These are phyloP conservation scores for Fusarium sp. DNA, from an alignment of 2,329 filamentous ascomycete genomes.

Conservation along the genomic window DNA sequence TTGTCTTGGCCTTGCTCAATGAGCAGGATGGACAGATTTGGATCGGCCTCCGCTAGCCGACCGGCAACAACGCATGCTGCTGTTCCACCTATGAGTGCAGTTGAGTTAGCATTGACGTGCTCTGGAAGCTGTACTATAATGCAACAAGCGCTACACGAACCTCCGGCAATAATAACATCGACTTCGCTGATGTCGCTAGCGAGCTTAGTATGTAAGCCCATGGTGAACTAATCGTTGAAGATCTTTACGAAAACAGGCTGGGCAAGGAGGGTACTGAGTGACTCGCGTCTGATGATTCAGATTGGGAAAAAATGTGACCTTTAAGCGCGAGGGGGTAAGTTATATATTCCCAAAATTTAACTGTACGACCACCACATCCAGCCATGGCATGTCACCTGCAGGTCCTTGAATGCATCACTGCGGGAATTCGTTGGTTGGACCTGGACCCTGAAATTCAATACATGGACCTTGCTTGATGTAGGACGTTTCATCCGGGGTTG, in stretches of 20 bases:
- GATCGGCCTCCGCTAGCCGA: conserved; percentile 48
- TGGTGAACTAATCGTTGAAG: conserved; percentile 8
- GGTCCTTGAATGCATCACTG: not conserved
- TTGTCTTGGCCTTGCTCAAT: conserved; percentile 51
- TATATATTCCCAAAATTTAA: conserved; percentile 19
- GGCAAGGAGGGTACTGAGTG: not conserved
- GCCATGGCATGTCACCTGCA: conserved; percentile 4
- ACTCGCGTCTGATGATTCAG: not conserved
- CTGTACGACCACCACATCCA: not conserved
- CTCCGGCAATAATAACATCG: conserved; percentile 42
- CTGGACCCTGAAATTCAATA: not conserved
- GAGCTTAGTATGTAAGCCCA: conserved; percentile 40
- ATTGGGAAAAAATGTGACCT: not conserved
- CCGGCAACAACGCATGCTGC: conserved; percentile 50
- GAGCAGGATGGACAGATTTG: conserved; percentile 48
- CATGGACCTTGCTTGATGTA: not conserved
- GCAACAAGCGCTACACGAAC: not conserved
- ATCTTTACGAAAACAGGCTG: conserved; percentile 3
- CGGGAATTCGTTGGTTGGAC: not conserved
- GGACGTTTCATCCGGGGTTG: conserved; percentile 20
- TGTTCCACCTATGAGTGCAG: conserved; percentile 46
- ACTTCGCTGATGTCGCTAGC: conserved; percentile 38
- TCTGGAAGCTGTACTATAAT: not conserved
- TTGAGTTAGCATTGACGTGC: not conserved
- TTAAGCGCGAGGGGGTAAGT: conserved; percentile 1